A percentile compares a stretch with the other conserved stretches of the same genome.
phyloP scores from a whole-genome alignment of 2,329 filamentous ascomycete genomes.

The Pyricularia pennisetigena region DNA sequence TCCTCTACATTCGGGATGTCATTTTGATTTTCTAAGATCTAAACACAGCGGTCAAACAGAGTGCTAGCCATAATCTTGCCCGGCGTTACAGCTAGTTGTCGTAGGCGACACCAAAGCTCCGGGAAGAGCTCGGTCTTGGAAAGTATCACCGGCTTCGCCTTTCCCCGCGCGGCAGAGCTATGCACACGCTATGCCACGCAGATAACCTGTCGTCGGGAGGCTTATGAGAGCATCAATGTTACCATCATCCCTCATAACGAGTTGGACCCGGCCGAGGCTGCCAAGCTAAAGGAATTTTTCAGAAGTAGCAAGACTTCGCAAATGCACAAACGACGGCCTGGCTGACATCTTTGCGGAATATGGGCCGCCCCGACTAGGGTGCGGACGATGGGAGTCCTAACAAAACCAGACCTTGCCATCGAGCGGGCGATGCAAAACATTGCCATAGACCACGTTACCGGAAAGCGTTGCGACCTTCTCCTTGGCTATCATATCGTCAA shows the following conservation, averaged over 20 bases:
- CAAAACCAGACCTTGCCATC: constrained; percentile 47
- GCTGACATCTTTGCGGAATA: constrained; percentile 18
- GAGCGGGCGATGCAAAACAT: constrained; percentile 27
- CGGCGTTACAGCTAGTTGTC: constrained; percentile 58
- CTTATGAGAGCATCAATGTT: constrained; percentile 21
- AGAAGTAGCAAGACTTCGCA: constrained; percentile 7
- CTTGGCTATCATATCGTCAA: constrained; percentile 40
- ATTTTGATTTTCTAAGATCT: neutral
- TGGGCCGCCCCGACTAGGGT: constrained; percentile 20
- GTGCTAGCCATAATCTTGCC: neutral
- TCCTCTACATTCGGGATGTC: neutral
- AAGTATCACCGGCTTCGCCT: constrained; percentile 41
- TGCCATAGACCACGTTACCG: constrained; percentile 29
- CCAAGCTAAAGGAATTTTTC: constrained; percentile 8
- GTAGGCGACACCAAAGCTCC: constrained; percentile 76
- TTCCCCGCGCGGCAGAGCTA: constrained; percentile 31
- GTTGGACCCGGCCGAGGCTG: constrained; percentile 8
- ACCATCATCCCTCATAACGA: constrained; percentile 27
- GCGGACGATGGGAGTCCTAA: constrained; percentile 39
- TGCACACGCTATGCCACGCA: constrained; percentile 40
- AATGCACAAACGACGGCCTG: neutral
- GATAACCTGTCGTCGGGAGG: constrained; percentile 31
- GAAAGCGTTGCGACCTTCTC: constrained; percentile 27
- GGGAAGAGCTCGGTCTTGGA: constrained; percentile 81
- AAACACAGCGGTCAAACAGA: neutral